Evolutionary conservation across 495 filamentous ascomycete species (phyloP), one percentile per base, ranked within the genome.

Genomic region (Polyplosphaeria fusca): DNA sequence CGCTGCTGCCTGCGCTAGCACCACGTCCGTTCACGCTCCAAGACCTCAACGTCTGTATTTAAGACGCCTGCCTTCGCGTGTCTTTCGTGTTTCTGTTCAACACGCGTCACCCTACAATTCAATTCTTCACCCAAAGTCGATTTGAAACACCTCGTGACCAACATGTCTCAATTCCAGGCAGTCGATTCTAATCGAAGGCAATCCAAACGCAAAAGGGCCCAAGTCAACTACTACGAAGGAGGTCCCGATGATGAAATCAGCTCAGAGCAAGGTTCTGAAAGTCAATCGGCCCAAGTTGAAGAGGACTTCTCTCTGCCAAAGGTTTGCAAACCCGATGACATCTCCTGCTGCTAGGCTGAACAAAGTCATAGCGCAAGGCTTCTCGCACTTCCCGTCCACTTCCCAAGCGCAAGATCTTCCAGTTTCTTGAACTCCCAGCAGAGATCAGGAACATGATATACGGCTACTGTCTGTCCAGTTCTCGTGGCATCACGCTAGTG

Each of bases 391-490:
- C 24, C 0, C 41, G 47, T 30, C 47, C 55, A 13, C 54, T 49
- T 47, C 50, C 50, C 3, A 63, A 55, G 47, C 42, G 41, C 18
- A 67, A 60, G 32, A 47, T 61, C 35, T 70, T 70, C 26, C 64
- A 47, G 0, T 68, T 70, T 39, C 20, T 67, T 12, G 16, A 55
- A 22, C 64, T 71, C 5, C 67, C 68, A 4, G 52, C 55, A 11
- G 68, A 71, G 52, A 59, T 71, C 20, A 52, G 65, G 1, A 58
- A 63, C 54, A 24, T 56, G 30, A 67, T 68, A 40, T 69, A 69
- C 63, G 55, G 47, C 13, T 49, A 52, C 28, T 61, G 52, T 55
- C 51, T 70, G 14, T 37, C 37, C 9, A 60, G 66, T 22, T 18
- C 43, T 1, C 22, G 39, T 28, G 62, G 62, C 25, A 46, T 70